Conservation (phyloP, 495 filamentous ascomycete genomes). For the Penicillium atrosanguineum region DNA sequence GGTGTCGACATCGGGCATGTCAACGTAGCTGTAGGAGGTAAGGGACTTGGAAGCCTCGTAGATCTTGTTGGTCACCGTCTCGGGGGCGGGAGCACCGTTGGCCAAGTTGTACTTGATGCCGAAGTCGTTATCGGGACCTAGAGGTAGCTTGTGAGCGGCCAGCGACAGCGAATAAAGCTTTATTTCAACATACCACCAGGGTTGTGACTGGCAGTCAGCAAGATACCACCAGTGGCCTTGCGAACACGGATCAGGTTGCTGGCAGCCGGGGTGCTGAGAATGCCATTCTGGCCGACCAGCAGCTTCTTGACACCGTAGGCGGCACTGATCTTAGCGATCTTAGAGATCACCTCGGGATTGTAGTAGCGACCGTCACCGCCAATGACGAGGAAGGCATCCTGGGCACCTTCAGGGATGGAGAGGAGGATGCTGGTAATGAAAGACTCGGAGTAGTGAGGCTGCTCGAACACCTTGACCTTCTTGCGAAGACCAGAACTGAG, state of each 20-base stretch:
- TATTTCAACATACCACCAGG: slow-evolving; percentile 74
- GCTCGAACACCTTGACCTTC: slow-evolving; percentile 97
- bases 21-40: slow-evolving; percentile 85
- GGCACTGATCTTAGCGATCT: slow-evolving; percentile 95
- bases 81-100: slow-evolving; percentile 93
- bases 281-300: slow-evolving; percentile 90
- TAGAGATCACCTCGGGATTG: slow-evolving; percentile 92
- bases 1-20: slow-evolving; percentile 85
- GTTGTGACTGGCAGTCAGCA: slow-evolving; percentile 97
- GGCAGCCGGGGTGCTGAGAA: slow-evolving; percentile 92
- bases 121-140: slow-evolving; percentile 90
- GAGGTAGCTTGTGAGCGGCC: neutral
- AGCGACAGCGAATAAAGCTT: neutral
- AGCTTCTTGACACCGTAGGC: slow-evolving; percentile 99
- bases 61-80: slow-evolving; percentile 96
- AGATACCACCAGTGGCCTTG: slow-evolving; percentile 91
- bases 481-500: slow-evolving; percentile 92
- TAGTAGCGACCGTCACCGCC: slow-evolving; percentile 96
- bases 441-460: slow-evolving; percentile 91
- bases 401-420: slow-evolving; percentile 90
- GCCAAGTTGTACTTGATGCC: slow-evolving; percentile 99
- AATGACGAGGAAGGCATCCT: slow-evolving; percentile 90
- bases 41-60: slow-evolving; percentile 85
- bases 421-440: slow-evolving; percentile 91
- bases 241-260: slow-evolving; percentile 92